A percentile compares a stretch with the other conserved stretches of the same genome.
Conservation (phyloP, 2,329 filamentous ascomycete genomes). For the Penicillium sp. region DNA sequence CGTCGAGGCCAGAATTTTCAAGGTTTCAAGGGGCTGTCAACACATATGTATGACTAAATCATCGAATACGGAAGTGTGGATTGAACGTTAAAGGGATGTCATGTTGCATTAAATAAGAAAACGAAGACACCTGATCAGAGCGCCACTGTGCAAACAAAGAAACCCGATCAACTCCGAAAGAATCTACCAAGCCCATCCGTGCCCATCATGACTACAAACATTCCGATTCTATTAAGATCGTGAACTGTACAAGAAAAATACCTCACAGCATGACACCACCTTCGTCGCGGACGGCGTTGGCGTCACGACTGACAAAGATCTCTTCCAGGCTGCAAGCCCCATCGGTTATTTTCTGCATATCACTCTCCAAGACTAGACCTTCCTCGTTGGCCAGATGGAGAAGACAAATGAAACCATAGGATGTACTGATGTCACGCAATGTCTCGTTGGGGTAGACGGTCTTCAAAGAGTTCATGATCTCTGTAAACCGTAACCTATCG, state of each 20-base stretch:
- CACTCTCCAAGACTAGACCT: slow-evolving; percentile 73
- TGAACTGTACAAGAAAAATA: slow-evolving; percentile 18
- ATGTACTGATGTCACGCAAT: slow-evolving; percentile 94
- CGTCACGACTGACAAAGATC: slow-evolving; percentile 44
- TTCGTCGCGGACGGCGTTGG: slow-evolving; percentile 41
- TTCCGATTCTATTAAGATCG: slow-evolving; percentile 1
- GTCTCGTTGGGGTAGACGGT: slow-evolving; percentile 79
- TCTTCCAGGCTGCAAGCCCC: slow-evolving; percentile 42
- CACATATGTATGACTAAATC: no score
- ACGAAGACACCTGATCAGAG: slow-evolving; percentile 5
- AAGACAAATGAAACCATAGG: slow-evolving; percentile 87
- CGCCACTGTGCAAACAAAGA: slow-evolving; percentile 21
- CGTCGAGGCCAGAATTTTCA: no score
- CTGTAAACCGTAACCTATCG: slow-evolving; percentile 74
- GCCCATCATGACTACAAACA: slow-evolving; percentile 20
- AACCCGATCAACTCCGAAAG: slow-evolving; percentile 19
- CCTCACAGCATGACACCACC: slow-evolving; percentile 24
- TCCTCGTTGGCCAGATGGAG: slow-evolving; percentile 92
- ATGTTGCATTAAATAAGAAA: slow-evolving; percentile 1
- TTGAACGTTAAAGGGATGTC: no score
- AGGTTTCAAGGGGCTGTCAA: no score
- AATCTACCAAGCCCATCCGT: slow-evolving; percentile 15
- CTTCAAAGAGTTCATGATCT: slow-evolving; percentile 87
- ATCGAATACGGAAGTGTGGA: no score
- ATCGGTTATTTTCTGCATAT: slow-evolving; percentile 33